These are phyloP conservation scores for Craterostigma plantagineum DNA, from an alignment of 257 asterid genomes.

Conservation along the genomic window DNA sequence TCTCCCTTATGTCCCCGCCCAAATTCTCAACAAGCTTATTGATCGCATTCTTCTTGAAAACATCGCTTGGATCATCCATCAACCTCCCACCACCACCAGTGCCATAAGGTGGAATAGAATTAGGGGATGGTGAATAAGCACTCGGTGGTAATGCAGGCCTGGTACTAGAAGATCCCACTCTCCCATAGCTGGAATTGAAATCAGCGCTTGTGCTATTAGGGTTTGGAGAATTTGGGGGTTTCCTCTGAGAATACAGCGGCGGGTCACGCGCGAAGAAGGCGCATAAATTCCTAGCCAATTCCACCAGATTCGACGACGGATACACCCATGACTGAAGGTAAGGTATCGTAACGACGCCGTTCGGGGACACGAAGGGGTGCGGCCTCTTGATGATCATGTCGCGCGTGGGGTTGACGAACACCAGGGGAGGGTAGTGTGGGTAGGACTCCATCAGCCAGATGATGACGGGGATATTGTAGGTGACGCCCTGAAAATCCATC, in stretches of 20 bases:
- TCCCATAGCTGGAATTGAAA: slow-evolving; percentile 16
- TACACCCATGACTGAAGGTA: slow-evolving; percentile 65
- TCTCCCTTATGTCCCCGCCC: slow-evolving; percentile 38
- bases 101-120: slow-evolving; percentile 55
- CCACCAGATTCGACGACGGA: slow-evolving; percentile 69
- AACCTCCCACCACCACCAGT: slow-evolving; percentile 36
- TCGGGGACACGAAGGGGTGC: slow-evolving; percentile 69
- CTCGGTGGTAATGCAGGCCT: slow-evolving; percentile 66
- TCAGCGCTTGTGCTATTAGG: slow-evolving; percentile 22
- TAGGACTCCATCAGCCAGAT: slow-evolving; percentile 88
- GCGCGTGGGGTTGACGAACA: slow-evolving; percentile 70
- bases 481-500: slow-evolving; percentile 42
- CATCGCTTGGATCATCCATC: slow-evolving; percentile 55
- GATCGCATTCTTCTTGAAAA: slow-evolving; percentile 37
- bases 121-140: slow-evolving; percentile 32
- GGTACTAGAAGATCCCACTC: slow-evolving; percentile 21
- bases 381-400: slow-evolving; percentile 80
- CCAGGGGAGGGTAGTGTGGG: slow-evolving; percentile 77
- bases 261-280: slow-evolving; percentile 70
- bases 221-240: slow-evolving; percentile 13
- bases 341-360: slow-evolving; percentile 68
- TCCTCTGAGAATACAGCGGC: slow-evolving; percentile 61
- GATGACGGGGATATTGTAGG: slow-evolving; percentile 73
- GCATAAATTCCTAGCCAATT: slow-evolving; percentile 43
- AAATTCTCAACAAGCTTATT: slow-evolving; percentile 41